Percentiles rank a stretch among this genome's conserved stretches.
Evolutionary conservation across 345 rosid genomes (phyloP).

Genomic region (Salix udensis): DNA sequence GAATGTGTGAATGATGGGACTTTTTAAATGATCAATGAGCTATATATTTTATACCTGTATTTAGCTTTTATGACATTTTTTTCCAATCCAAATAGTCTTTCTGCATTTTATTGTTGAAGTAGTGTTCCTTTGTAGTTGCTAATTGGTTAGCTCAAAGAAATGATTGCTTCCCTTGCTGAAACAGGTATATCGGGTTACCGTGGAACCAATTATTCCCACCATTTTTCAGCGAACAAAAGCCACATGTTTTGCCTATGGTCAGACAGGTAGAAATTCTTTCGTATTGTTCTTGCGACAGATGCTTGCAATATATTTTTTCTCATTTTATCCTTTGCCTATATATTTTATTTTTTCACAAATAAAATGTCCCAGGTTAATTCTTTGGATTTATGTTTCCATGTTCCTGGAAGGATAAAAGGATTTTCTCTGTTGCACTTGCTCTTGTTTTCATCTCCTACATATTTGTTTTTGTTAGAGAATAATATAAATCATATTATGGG

Average conservation of each 20-base stretch:
- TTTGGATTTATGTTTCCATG: background rate
- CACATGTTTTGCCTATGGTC: constrained; percentile 99
- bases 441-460: background rate
- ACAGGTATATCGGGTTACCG: constrained; percentile 84
- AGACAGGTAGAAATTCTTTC: constrained; percentile 63
- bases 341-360: background rate
- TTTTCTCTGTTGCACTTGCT: background rate
- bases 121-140: background rate
- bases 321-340: background rate
- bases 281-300: too few species aligned
- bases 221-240: constrained; percentile 95
- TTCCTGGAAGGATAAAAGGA: background rate
- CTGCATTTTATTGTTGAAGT: background rate
- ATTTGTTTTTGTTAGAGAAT: background rate
- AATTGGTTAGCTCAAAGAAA: constrained; percentile 7
- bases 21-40: background rate
- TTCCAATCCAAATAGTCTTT: background rate
- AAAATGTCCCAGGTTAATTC: background rate
- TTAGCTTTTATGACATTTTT: background rate
- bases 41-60: background rate
- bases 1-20: background rate
- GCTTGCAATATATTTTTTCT: background rate
- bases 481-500: too few species aligned
- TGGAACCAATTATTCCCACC: constrained; percentile 88
- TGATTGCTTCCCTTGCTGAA: constrained; percentile 17